Conservation (phyloP, 163 green algal genomes). For the Chloroidium sp. region DNA sequence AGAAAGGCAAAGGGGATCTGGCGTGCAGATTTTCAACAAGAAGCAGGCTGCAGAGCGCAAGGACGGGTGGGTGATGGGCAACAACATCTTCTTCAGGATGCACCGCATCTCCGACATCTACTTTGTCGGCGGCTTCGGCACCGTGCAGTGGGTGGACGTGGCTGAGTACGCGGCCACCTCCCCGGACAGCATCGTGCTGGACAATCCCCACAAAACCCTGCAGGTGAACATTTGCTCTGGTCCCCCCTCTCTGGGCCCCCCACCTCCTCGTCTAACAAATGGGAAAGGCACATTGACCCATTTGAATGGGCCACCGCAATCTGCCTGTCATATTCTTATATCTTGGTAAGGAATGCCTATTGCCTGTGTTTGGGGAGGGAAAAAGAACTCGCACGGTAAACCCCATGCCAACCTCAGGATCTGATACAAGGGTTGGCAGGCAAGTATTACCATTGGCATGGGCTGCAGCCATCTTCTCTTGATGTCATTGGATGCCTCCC, state of each 20-base stretch:
- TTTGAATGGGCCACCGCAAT: too few species aligned
- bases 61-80: slow-evolving; percentile 66
- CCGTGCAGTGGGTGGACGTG: slow-evolving; percentile 80
- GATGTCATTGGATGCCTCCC: too few species aligned
- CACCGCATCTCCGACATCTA: slow-evolving; percentile 94
- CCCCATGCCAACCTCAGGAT: too few species aligned
- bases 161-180: slow-evolving; percentile 53
- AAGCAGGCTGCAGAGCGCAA: slow-evolving; percentile 45
- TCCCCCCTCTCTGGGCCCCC: too few species aligned
- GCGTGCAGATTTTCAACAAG: slow-evolving; percentile 25
- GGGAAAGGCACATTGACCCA: too few species aligned
- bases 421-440: too few species aligned
- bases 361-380: neutral
- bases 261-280: too few species aligned
- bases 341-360: neutral
- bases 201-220: slow-evolving; percentile 48
- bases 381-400: too few species aligned
- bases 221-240: slow-evolving; percentile 16
- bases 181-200: slow-evolving; percentile 70
- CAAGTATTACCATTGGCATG: too few species aligned
- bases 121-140: slow-evolving; percentile 98
- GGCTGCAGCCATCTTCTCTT: too few species aligned
- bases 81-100: slow-evolving; percentile 91
- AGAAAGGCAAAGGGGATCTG: too few species aligned
- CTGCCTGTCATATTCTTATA: too few species aligned